Percentiles rank a stretch among this genome's conserved stretches.
These are phyloP conservation scores for Streptanthus diversifolius DNA, from an alignment of 345 rosid genomes.

Conservation along the genomic window DNA sequence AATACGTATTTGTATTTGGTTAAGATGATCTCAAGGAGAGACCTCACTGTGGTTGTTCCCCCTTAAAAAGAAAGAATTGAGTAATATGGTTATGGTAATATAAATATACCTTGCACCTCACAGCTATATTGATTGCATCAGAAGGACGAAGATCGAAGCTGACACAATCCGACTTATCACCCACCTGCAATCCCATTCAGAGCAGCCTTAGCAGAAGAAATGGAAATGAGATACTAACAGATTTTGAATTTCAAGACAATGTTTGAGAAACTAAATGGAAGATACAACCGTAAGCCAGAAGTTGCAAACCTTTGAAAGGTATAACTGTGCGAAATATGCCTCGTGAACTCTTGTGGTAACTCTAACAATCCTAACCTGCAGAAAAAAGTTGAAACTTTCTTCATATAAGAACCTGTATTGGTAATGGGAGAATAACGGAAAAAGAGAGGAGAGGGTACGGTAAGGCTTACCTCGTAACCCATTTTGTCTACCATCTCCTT, in stretches of 20 bases:
- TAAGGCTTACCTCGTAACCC: slow-evolving; percentile 65
- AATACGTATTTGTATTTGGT: background rate
- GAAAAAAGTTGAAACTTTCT: slow-evolving; percentile 1
- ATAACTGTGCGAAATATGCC: slow-evolving; percentile 80
- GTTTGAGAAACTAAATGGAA: background rate
- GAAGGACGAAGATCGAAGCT: slow-evolving; percentile 95
- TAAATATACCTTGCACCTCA: slow-evolving; percentile 79
- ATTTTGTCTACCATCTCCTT: slow-evolving; percentile 81
- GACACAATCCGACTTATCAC: slow-evolving; percentile 48
- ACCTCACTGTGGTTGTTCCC: background rate
- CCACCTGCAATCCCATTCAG: slow-evolving; percentile 45
- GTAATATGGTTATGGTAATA: background rate
- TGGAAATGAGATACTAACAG: background rate
- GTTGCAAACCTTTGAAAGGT: slow-evolving; percentile 65
- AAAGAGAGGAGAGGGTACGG: background rate
- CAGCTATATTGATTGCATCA: slow-evolving; percentile 94
- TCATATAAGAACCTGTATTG: background rate
- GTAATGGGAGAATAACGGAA: background rate
- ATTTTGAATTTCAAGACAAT: background rate
- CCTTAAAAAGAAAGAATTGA: background rate
- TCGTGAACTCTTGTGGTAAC: slow-evolving; percentile 90
- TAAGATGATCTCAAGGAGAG: background rate
- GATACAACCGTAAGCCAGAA: background rate
- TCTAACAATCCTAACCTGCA: slow-evolving; percentile 85
- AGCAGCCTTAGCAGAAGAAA: background rate